Evolutionary conservation across 805 yeast species (phyloP), one percentile per base, ranked within the genome.

Genomic region (Kregervanrija pseudodelftensis): DNA sequence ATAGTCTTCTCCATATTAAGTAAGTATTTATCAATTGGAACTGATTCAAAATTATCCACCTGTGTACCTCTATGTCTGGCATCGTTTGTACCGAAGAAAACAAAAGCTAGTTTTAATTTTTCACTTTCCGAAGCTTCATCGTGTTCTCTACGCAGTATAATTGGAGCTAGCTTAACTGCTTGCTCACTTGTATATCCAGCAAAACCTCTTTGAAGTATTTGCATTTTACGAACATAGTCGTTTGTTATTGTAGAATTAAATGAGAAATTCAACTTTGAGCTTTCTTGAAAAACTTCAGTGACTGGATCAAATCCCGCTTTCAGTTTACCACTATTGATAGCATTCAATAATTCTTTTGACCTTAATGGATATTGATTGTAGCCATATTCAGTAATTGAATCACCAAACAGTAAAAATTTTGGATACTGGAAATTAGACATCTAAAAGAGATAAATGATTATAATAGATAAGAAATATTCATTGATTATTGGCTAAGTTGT

Each of bases 1-100:
- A 79, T 65, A 54, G 85, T 51, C 10, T 48, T 44, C 28, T 51
- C 54, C 49, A 74, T 65, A 55, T 88, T 88, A 12, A 58, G 62
- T 14, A 60, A 45, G 56, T 64, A 86, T 45, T 72, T 65, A 0
- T 61, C 72, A 3, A 82, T 14, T 1, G 77, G 74, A 10, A 86
- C 86, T 39, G 52, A 58, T 43, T 57, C 63, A 1, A 40, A 46
- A 36, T 54, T 53, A 50, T 74, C 79, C 3, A 58, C 55, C 4
- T 72, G 73, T 1, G 58, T 67, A 10, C 61, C 63, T 10, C 38
- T 41, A 2, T 22, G 10, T 8, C 65, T 50, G 3, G 75, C 70
- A 60, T 89, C 97, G 56, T 89, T 89, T 11, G 95, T 76, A 4
- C 96, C 96, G 54, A 86, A 79, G 58, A 84, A 88, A 2, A 88